Percentiles rank a stretch among this genome's conserved stretches.
Evolutionary conservation across 306 rosid species (phyloP).

Genomic region (Oxytropis ochrocephala): DNA sequence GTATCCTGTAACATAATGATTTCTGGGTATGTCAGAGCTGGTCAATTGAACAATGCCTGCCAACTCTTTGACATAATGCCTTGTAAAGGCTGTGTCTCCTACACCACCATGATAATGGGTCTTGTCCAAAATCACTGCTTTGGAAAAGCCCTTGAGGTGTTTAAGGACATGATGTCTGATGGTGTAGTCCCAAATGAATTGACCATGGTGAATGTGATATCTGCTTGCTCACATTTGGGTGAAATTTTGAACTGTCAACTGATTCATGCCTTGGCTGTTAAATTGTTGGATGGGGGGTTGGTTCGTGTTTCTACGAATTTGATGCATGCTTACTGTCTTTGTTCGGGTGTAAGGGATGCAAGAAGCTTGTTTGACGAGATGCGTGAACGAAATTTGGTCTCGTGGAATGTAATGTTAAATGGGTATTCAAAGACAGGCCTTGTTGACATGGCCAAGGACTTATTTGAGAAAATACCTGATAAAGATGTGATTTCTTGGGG

Average conservation of each 20-base stretch:
- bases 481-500: slow-evolving; percentile 91
- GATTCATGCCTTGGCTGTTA: slow-evolving; percentile 63
- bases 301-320: slow-evolving; percentile 66
- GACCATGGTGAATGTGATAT: slow-evolving; percentile 62
- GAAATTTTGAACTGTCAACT: slow-evolving; percentile 52
- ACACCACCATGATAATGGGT: slow-evolving; percentile 84
- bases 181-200: slow-evolving; percentile 62
- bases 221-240: slow-evolving; percentile 52
- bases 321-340: slow-evolving; percentile 69
- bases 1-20: slow-evolving; percentile 85
- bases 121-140: slow-evolving; percentile 54
- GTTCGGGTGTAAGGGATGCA: slow-evolving; percentile 53
- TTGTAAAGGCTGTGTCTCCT: slow-evolving; percentile 54
- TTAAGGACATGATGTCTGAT: slow-evolving; percentile 55
- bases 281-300: slow-evolving; percentile 37
- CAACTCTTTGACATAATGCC: slow-evolving; percentile 70
- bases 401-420: slow-evolving; percentile 86
- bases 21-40: slow-evolving; percentile 53
- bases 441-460: slow-evolving; percentile 47
- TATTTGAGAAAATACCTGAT: slow-evolving; percentile 54
- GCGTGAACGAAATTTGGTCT: slow-evolving; percentile 60
- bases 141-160: slow-evolving; percentile 56
- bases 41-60: slow-evolving; percentile 55
- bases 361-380: slow-evolving; percentile 52
- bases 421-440: slow-evolving; percentile 74